These are phyloP conservation scores for Agapanthus africanus DNA, from an alignment of 106 monocot genomes.

Conservation along the genomic window DNA sequence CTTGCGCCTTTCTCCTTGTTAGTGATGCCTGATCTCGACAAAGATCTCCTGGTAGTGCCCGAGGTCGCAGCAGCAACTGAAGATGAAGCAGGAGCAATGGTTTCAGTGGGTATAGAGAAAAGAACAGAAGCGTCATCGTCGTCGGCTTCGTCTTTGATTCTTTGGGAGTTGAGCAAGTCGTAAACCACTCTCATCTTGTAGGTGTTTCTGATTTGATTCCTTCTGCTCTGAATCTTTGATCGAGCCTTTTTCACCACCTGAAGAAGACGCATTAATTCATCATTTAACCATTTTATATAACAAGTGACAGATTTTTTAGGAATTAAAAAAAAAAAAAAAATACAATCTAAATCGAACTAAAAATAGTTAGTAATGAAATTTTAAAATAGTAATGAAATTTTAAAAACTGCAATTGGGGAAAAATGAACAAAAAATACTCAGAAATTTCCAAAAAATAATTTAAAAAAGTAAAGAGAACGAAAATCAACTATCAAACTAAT, in stretches of 20 bases:
- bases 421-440: no score
- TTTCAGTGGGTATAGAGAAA: not conserved
- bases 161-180: not conserved
- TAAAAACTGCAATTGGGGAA: no score
- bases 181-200: conserved; percentile 10
- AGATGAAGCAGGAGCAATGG: not conserved
- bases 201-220: not conserved
- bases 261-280: no score
- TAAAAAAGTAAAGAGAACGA: no score
- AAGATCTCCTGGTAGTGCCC: not conserved
- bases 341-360: no score
- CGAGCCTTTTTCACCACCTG: conserved; percentile 2
- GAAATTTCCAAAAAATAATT: no score
- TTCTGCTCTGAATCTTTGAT: not conserved
- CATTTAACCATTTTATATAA: no score
- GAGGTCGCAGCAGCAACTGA: not conserved
- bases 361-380: no score
- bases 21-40: not conserved
- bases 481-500: no score
- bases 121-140: not conserved
- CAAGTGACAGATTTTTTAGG: no score
- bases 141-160: not conserved
- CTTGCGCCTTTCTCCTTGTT: not conserved
- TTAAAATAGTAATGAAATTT: no score
- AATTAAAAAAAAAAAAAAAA: no score